phyloP scores from a whole-genome alignment of 352 stramenopile species.

The Blastocystis sp. region DNA sequence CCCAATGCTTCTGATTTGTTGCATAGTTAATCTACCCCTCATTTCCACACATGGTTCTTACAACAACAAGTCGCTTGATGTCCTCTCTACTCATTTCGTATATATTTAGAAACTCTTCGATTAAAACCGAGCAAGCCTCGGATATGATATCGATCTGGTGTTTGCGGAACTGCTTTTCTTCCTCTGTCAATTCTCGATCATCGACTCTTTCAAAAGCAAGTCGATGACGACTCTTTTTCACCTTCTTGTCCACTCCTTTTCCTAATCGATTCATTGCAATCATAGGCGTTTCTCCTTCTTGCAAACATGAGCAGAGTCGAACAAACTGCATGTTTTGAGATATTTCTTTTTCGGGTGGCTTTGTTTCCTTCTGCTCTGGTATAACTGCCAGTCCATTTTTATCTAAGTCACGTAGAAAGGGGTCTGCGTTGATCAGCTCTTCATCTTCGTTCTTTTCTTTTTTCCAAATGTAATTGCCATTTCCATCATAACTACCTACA shows the following conservation, averaged over 20 bases:
- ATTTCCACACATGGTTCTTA: background rate
- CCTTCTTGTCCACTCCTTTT: background rate
- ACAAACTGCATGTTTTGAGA: constrained; percentile 54
- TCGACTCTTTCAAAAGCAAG: constrained; percentile 28
- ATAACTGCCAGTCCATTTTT: constrained; percentile 13
- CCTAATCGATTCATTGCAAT: background rate
- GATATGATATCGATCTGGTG: background rate
- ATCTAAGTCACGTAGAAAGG: constrained; percentile 4
- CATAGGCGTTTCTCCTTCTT: background rate
- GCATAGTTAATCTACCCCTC: constrained; percentile 1
- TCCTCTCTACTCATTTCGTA: constrained; percentile 49
- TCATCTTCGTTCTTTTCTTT: constrained; percentile 7
- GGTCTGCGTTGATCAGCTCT: background rate
- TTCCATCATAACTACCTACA: constrained; percentile 4
- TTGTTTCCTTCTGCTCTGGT: background rate
- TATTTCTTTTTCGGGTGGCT: background rate
- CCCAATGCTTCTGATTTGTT: constrained; percentile 21
- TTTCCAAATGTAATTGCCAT: constrained; percentile 15
- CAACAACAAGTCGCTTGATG: background rate
- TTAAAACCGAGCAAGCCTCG: background rate
- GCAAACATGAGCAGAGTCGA: background rate
- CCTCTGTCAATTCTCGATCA: background rate
- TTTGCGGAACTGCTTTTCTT: background rate
- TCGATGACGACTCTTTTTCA: background rate
- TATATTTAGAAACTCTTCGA: constrained; percentile 39